A percentile compares a stretch with the other conserved stretches of the same genome.
These are phyloP conservation scores for Leccinum barrowsii DNA, from an alignment of 768 basidiomycete species.

Conservation along the genomic window DNA sequence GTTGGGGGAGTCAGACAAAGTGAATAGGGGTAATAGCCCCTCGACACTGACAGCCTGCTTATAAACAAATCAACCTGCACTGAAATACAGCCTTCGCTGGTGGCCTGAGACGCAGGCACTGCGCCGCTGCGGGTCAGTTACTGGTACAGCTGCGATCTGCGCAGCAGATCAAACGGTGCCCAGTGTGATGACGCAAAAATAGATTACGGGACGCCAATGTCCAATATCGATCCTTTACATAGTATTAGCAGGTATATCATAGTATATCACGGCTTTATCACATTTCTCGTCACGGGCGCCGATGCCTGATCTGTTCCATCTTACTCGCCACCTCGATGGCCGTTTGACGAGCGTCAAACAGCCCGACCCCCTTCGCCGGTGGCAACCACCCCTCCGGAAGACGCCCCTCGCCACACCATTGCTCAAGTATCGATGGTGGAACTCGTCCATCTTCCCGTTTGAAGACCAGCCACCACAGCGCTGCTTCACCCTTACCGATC, in stretches of 20 bases:
- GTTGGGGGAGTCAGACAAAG: background rate
- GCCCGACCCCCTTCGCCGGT: constrained; percentile 25
- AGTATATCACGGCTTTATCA: background rate
- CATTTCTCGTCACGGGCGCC: background rate
- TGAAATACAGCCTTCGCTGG: background rate
- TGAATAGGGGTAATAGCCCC: constrained; percentile 11
- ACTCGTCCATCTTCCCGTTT: constrained; percentile 30
- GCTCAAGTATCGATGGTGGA: constrained; percentile 34
- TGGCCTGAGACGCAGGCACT: background rate
- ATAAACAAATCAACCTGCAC: constrained; percentile 5
- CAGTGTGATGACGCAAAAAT: background rate
- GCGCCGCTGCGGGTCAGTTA: constrained; percentile 10
- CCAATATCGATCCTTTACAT: too few relatives aligned
- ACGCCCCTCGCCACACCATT: constrained; percentile 59
- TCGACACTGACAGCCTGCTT: background rate
- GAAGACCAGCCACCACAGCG: constrained; percentile 49
- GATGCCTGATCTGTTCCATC: constrained; percentile 22
- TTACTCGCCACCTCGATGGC: constrained; percentile 28
- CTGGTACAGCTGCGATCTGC: background rate
- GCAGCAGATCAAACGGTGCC: background rate
- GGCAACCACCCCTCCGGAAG: constrained; percentile 57
- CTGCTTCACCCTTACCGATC: constrained; percentile 56
- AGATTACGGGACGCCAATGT: background rate
- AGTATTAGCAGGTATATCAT: background rate
- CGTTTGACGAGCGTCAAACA: constrained; percentile 27